A percentile compares a stretch with the other conserved stretches of the same genome.
Conservation (phyloP, 2,329 filamentous ascomycete species). For the Fusarium torulosum region DNA sequence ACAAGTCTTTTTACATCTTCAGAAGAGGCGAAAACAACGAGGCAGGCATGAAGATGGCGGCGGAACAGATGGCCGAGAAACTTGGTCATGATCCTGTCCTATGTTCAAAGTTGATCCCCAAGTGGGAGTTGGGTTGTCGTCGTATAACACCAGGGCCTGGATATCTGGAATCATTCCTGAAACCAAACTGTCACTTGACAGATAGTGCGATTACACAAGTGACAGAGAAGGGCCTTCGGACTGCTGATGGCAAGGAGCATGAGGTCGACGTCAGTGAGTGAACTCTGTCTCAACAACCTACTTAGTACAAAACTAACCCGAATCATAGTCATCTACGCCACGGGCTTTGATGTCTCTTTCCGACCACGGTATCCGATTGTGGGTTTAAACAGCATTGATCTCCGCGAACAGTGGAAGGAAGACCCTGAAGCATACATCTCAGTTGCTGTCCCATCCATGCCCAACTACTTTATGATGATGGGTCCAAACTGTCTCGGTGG, state of each 20-base stretch:
- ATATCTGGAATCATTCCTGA: constrained; percentile 41
- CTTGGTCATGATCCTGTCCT: constrained; percentile 39
- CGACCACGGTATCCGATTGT: constrained; percentile 63
- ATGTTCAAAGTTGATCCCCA: constrained; percentile 40
- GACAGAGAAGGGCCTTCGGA: constrained; percentile 34
- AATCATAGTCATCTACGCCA: constrained; percentile 64
- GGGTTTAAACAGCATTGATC: constrained; percentile 60
- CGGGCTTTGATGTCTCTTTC: constrained; percentile 67
- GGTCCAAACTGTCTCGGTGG: constrained; percentile 42
- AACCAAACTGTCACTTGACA: constrained; percentile 38
- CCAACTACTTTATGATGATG: constrained; percentile 52
- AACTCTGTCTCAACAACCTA: not conserved
- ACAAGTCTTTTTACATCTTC: constrained; percentile 54
- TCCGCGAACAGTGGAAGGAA: constrained; percentile 65
- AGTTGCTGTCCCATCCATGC: constrained; percentile 48
- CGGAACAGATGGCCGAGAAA: constrained; percentile 43
- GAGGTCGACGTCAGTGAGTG: constrained; percentile 44
- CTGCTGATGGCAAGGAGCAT: constrained; percentile 39
- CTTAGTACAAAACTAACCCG: not conserved
- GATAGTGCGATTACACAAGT: constrained; percentile 39
- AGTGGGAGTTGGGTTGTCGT: constrained; percentile 42
- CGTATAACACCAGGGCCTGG: constrained; percentile 42
- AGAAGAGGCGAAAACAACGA: constrained; percentile 43
- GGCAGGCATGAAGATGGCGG: constrained; percentile 39
- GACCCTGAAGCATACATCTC: constrained; percentile 50